Conservation (phyloP, 2,329 filamentous ascomycete genomes). For the Aspergillus unguis region DNA sequence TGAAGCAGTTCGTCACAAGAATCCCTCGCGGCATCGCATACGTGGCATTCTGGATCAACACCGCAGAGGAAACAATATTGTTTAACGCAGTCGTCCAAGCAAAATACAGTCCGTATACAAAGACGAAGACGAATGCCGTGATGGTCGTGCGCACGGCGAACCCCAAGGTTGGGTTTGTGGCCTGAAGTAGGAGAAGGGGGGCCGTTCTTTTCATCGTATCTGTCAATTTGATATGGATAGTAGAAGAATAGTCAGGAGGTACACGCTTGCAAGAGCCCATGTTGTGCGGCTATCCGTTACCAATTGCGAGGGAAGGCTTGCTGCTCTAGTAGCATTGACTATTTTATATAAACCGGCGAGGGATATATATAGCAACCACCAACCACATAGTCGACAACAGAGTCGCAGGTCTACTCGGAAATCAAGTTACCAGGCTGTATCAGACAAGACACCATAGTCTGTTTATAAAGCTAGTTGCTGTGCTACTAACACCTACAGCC, state of each 20-base stretch:
- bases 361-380: background rate
- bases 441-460: too few species aligned
- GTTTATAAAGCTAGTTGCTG: too few species aligned
- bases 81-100: slow-evolving; percentile 41
- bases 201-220: slow-evolving; percentile 4
- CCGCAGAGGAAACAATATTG: slow-evolving; percentile 37
- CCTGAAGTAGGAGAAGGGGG: slow-evolving; percentile 20
- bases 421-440: too few species aligned
- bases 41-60: slow-evolving; percentile 36
- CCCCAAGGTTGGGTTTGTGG: slow-evolving; percentile 11
- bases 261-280: slow-evolving; percentile 13
- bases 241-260: background rate
- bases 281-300: slow-evolving; percentile 12
- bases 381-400: too few species aligned
- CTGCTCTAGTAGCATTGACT: background rate
- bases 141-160: slow-evolving; percentile 43
- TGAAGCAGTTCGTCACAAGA: slow-evolving; percentile 26
- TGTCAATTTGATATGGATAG: background rate
- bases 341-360: background rate
- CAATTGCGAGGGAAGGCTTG: slow-evolving; percentile 1
- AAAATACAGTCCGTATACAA: slow-evolving; percentile 37
- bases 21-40: slow-evolving; percentile 45
- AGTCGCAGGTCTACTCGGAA: too few species aligned
- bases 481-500: too few species aligned
- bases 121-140: slow-evolving; percentile 43